Evolutionary conservation across 2,329 filamentous ascomycete genomes (phyloP).

Genomic region (Aureobasidium musti): DNA sequence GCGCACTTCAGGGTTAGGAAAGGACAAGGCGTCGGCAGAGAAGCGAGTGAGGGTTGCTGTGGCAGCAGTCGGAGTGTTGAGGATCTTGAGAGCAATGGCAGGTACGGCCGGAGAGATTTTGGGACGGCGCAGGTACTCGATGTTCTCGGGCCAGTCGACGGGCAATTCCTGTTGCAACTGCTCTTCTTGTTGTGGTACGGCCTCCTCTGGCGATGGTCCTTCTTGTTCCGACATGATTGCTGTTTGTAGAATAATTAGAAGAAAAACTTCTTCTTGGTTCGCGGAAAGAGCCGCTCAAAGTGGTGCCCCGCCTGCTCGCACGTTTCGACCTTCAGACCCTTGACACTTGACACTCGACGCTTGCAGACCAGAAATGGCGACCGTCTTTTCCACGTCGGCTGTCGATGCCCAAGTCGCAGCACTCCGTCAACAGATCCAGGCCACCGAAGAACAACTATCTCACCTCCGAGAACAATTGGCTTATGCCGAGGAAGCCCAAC

Average conservation of each 20-base stretch:
- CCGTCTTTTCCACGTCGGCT: constrained; percentile 34
- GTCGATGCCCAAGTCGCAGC: constrained; percentile 40
- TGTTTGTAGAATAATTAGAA: background rate
- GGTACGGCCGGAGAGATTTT: constrained; percentile 38
- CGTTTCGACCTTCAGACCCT: background rate
- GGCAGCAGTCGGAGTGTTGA: constrained; percentile 36
- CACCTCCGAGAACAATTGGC: constrained; percentile 47
- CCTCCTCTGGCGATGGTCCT: background rate
- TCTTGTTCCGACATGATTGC: constrained; percentile 17
- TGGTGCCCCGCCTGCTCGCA: background rate
- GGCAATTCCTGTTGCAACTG: background rate
- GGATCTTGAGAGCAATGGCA: constrained; percentile 34
- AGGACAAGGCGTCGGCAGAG: constrained; percentile 31
- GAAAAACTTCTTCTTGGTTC: constrained; percentile 2
- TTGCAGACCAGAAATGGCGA: background rate
- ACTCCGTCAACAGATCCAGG: constrained; percentile 47
- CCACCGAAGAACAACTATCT: constrained; percentile 47
- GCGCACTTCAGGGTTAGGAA: constrained; percentile 44
- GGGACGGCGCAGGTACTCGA: constrained; percentile 39
- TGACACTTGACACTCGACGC: background rate
- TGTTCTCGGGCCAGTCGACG: constrained; percentile 38
- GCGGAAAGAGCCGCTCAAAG: constrained; percentile 8
- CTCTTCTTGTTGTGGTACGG: background rate
- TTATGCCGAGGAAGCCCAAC: constrained; percentile 44
- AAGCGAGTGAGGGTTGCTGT: constrained; percentile 36